Evolutionary conservation across 805 yeast genomes (phyloP), one percentile per base, ranked within the genome.

Genomic region (Isabelozyma heimii): DNA sequence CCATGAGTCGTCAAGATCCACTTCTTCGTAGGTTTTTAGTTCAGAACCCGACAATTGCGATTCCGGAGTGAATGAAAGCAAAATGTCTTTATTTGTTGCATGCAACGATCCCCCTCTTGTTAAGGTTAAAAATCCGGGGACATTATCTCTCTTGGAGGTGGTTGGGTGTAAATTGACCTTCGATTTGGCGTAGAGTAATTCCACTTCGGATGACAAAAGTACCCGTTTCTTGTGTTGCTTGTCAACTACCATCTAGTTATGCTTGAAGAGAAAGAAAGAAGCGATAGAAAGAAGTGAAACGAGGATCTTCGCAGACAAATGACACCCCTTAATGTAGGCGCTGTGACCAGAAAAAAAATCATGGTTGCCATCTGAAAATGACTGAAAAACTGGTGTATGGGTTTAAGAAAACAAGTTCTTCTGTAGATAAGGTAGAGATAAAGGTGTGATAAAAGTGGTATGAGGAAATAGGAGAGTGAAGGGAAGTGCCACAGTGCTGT

Each of bases 101-200:
- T 72, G 66, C n/a, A 14, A 12, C 8, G 44, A 30, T 13, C 67
- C 65, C 4, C 88, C 87, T 40, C 77, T 74, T 14, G 83, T 79
- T 13, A 94, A 73, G 6, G 87, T 73, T 37, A 94, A 63, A 58
- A 79, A 89, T 2, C 99, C 99, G 0, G 87, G 67, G 16, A 92
- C 73, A 61, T 92, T 91, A 60, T 92, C 97, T 46, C 74, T 75
- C 27, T 89, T 79, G 16, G 84, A 77, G 10, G 80, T 73, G 0
- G 94, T 81, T 3, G 96, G 95, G 65, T 94, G 99, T 3, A 91
- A 78, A 63, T 83, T 91, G 6, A 87, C 94, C 61, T 87, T 84
- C 2, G 90, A 79, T 60, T 85, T 87, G 28, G 69, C 77, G 56
- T 72, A 81, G 13, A 81, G 60, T 43, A 81, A 57, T 54, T 79